phyloP scores from a whole-genome alignment of 768 basidiomycete genomes.

The Nidularia pulvinata region DNA sequence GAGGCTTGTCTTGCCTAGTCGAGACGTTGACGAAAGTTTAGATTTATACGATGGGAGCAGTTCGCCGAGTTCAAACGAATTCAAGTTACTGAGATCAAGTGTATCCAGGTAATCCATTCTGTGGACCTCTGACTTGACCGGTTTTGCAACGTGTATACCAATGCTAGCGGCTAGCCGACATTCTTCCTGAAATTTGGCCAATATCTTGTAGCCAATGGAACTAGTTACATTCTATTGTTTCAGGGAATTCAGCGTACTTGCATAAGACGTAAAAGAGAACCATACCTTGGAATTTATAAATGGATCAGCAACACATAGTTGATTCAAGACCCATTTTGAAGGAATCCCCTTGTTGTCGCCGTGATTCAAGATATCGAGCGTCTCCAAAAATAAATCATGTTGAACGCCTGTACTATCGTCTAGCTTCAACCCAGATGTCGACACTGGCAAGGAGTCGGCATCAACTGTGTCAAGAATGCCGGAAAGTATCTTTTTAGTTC shows the following conservation, averaged over 20 bases:
- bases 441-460: background rate
- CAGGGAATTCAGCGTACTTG: background rate
- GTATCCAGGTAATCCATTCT: too few relatives aligned
- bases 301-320: background rate
- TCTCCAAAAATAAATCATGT: background rate
- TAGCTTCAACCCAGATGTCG: background rate
- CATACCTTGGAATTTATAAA: slow-evolving; percentile 6
- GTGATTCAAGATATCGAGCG: background rate
- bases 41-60: too few relatives aligned
- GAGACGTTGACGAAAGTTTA: too few relatives aligned
- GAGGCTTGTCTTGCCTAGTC: too few relatives aligned
- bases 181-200: too few relatives aligned
- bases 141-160: too few relatives aligned
- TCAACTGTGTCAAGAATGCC: background rate
- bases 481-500: slow-evolving; percentile 1
- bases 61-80: too few relatives aligned
- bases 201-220: slow-evolving; percentile 6
- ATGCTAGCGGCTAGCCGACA: too few relatives aligned
- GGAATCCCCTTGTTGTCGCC: background rate
- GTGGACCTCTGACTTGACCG: too few relatives aligned
- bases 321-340: background rate
- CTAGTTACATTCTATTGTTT: background rate
- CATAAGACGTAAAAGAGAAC: background rate
- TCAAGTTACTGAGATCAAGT: too few relatives aligned
- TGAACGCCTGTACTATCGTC: background rate